A percentile compares a stretch with the other conserved stretches of the same genome.
These are phyloP conservation scores for Wickerhamiella vanderwaltii DNA, from an alignment of 805 yeast species.

Conservation along the genomic window DNA sequence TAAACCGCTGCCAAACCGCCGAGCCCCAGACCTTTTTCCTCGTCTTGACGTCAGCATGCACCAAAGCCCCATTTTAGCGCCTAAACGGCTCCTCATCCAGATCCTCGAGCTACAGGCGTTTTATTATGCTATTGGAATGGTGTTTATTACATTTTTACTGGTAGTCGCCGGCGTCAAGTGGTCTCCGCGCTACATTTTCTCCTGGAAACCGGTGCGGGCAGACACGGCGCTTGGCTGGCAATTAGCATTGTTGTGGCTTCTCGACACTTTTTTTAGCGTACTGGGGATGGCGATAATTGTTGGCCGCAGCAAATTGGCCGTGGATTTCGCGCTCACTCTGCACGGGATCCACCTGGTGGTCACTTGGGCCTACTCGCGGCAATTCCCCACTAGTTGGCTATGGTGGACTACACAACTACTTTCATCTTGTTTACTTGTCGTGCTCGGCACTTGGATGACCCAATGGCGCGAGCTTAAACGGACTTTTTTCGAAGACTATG, in stretches of 20 bases:
- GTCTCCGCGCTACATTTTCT: conserved; percentile 57
- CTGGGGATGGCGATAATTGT: conserved; percentile 75
- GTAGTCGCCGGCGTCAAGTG: conserved; percentile 61
- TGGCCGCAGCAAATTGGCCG: conserved; percentile 84
- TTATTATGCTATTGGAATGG: conserved; percentile 61
- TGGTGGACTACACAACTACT: conserved; percentile 79
- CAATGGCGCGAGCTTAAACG: conserved; percentile 85
- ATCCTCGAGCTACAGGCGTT: conserved; percentile 65
- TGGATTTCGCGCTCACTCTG: conserved; percentile 93
- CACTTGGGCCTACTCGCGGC: conserved; percentile 50
- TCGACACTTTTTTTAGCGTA: conserved; percentile 74
- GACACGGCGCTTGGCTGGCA: conserved; percentile 75
- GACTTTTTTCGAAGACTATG: conserved; percentile 65
- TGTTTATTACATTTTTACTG: conserved; percentile 54
- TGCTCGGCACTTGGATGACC: conserved; percentile 78
- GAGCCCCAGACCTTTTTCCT: too few relatives aligned
- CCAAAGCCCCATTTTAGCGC: conserved; percentile 39
- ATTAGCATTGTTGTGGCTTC: conserved; percentile 62
- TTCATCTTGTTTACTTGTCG: conserved; percentile 56
- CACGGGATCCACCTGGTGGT: conserved; percentile 68
- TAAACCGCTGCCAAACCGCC: too few relatives aligned
- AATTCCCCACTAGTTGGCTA: conserved; percentile 54
- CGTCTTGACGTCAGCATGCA: conserved; percentile 17
- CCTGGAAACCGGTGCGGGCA: conserved; percentile 63
- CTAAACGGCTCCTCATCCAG: conserved; percentile 51